phyloP scores from a whole-genome alignment of 2,329 filamentous ascomycete genomes.

The Coniochaeta hoffmannii region DNA sequence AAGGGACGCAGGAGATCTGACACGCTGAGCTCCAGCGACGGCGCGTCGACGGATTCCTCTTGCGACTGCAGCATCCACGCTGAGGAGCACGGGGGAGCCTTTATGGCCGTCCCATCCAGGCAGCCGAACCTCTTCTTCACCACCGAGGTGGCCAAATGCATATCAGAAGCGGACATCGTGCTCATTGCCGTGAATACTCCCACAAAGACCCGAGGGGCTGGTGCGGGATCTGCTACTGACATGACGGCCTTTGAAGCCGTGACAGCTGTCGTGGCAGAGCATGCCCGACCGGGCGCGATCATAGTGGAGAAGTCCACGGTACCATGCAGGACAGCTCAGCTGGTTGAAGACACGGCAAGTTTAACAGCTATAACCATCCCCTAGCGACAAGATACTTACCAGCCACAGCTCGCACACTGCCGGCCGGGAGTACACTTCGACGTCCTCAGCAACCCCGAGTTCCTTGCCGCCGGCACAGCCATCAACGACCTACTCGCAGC shows the following conservation, averaged over 20 bases:
- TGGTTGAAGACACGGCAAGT: slow-evolving; percentile 59
- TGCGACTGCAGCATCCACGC: slow-evolving; percentile 24
- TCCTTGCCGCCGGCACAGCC: slow-evolving; percentile 70
- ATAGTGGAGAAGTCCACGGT: slow-evolving; percentile 80
- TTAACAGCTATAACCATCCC: not conserved
- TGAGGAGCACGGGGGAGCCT: slow-evolving; percentile 12
- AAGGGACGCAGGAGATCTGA: slow-evolving; percentile 26
- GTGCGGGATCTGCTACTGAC: slow-evolving; percentile 64
- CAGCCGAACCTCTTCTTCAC: slow-evolving; percentile 67
- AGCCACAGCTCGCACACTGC: slow-evolving; percentile 43
- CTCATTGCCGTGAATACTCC: slow-evolving; percentile 75
- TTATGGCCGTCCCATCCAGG: slow-evolving; percentile 33
- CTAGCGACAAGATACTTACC: slow-evolving; percentile 10
- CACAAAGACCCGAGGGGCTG: slow-evolving; percentile 63
- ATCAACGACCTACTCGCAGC: slow-evolving; percentile 63
- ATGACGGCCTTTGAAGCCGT: slow-evolving; percentile 66
- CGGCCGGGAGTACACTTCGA: slow-evolving; percentile 62
- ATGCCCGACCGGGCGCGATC: slow-evolving; percentile 60
- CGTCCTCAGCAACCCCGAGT: slow-evolving; percentile 75
- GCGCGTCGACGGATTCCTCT: slow-evolving; percentile 18
- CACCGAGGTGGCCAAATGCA: slow-evolving; percentile 53
- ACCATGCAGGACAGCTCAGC: slow-evolving; percentile 65
- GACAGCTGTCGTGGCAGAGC: slow-evolving; percentile 57
- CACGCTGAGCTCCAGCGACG: slow-evolving; percentile 12
- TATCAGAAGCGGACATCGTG: slow-evolving; percentile 63